Base-by-base conservation (phyloP, 2,329 filamentous ascomycete species). In the Zymoseptoria brevis region DNA sequence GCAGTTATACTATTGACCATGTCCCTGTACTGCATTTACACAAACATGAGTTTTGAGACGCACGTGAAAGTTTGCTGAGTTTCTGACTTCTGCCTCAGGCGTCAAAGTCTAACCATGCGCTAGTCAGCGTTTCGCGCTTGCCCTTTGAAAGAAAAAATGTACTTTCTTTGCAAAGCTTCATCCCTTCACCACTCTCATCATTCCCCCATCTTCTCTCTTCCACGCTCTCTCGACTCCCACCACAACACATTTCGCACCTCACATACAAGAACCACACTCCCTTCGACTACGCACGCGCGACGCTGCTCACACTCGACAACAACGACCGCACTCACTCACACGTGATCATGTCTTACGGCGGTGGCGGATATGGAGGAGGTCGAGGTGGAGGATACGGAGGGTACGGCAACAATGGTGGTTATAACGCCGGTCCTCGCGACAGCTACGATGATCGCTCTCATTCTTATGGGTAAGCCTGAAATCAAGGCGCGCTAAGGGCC, bases 291-390 rank as follows among this genome's bases (percentile, higher is more conserved):
- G n/a, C 35, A 7, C 16, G n/a, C 35, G 35, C 13, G 35, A 45
- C 35, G 41, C 41, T 30, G 1, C 13, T 55, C 53, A 41, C 16
- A 55, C 22, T 19, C 22, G 53, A 54, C 29, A 16, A 50, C 19
- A 29, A 58, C 7, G 19, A 26, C 1, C 35, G 13, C 35, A 16
- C 13, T 45, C 50, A 8, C 52, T 56, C 60, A 51, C 22, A 53
- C 53, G 49, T 8, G 52, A 82, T 71, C 73, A 90, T 89, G 87
- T 89, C 87, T 77, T 88, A 89, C 83, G 81, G 84, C 71, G 81
- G 79, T 58, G 75, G 79, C 63, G 79, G 80, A 65, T 77, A 81
- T 64, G 74, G 76, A 58, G 73, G 76, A 63, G 74, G 74, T 61
- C 59, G 60, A 21, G 57, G 57, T 19, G 57, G 56, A n/a, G 55